Conservation (phyloP, 2,329 filamentous ascomycete species). For the Simplicillium aogashimaense region DNA sequence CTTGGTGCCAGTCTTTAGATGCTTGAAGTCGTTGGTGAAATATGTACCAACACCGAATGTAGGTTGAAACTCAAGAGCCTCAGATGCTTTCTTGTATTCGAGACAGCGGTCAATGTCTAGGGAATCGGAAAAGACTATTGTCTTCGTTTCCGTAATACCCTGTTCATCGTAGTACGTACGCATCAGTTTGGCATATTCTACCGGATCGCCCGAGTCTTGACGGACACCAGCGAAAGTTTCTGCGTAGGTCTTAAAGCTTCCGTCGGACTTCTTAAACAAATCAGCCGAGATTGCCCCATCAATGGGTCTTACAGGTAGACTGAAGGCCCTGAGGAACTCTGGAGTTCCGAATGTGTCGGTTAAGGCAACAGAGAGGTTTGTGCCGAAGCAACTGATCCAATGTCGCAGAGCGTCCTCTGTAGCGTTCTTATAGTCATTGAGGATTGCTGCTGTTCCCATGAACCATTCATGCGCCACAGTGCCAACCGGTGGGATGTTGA, state of each 20-base stretch:
- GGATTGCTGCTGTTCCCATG: constrained; percentile 94
- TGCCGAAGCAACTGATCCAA: constrained; percentile 88
- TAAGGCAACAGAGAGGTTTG: constrained; percentile 74
- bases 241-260: constrained; percentile 57
- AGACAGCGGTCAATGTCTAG: constrained; percentile 85
- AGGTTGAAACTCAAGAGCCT: constrained; percentile 70
- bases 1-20: constrained; percentile 63
- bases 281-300: constrained; percentile 30
- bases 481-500: constrained; percentile 73
- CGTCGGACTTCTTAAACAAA: constrained; percentile 27
- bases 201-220: constrained; percentile 83
- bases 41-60: constrained; percentile 94
- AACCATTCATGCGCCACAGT: constrained; percentile 97
- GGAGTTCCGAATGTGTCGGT: constrained; percentile 96
- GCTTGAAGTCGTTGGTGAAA: constrained; percentile 88
- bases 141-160: constrained; percentile 71
- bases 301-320: constrained; percentile 45
- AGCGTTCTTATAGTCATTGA: constrained; percentile 71
- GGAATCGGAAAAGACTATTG: constrained; percentile 91
- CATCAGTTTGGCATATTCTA: constrained; percentile 69
- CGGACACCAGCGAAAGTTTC: constrained; percentile 75
- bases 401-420: constrained; percentile 77
- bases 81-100: constrained; percentile 77
- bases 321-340: constrained; percentile 78
- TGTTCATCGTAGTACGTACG: constrained; percentile 69